Conservation (phyloP, 2,329 filamentous ascomycete genomes). For the Paradendryphiella salina region DNA sequence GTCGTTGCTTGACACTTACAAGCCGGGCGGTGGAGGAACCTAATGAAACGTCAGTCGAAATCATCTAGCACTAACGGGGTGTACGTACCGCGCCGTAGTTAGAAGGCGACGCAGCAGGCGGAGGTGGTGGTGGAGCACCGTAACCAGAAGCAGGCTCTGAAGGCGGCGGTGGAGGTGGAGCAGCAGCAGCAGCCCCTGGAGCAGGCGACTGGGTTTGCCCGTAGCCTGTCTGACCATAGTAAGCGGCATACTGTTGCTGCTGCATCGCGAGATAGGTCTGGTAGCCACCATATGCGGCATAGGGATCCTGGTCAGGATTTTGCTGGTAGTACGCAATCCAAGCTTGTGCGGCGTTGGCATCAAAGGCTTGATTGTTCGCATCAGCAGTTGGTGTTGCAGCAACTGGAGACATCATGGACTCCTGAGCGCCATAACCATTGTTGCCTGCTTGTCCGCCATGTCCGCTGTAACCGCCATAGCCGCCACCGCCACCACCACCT, state of each 20-base stretch:
- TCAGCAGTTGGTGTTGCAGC: slow-evolving; percentile 49
- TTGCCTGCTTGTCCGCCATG: slow-evolving; percentile 42
- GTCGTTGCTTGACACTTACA: slow-evolving; percentile 32
- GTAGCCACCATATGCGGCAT: slow-evolving; percentile 85
- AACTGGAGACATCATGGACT: slow-evolving; percentile 38
- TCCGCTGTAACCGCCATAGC: slow-evolving; percentile 47
- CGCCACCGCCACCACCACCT: slow-evolving; percentile 46
- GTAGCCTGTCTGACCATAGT: slow-evolving; percentile 34
- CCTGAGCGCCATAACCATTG: slow-evolving; percentile 27
- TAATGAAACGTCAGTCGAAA: slow-evolving; percentile 6
- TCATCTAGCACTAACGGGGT: background rate
- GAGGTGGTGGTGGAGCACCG: slow-evolving; percentile 41
- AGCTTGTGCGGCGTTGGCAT: slow-evolving; percentile 82
- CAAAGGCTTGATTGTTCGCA: slow-evolving; percentile 49
- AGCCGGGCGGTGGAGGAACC: slow-evolving; percentile 41
- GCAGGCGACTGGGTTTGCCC: slow-evolving; percentile 34
- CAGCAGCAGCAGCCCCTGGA: slow-evolving; percentile 32
- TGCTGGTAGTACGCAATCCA: slow-evolving; percentile 65
- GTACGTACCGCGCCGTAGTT: slow-evolving; percentile 42
- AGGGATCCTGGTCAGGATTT: slow-evolving; percentile 82
- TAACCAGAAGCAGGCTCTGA: slow-evolving; percentile 33
- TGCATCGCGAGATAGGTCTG: slow-evolving; percentile 36
- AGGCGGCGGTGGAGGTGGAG: slow-evolving; percentile 37
- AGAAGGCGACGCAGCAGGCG: slow-evolving; percentile 40
- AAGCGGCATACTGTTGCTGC: slow-evolving; percentile 37